These are phyloP conservation scores for Neurospora crassa DNA, from an alignment of 2,329 filamentous ascomycete genomes.

Conservation along the genomic window DNA sequence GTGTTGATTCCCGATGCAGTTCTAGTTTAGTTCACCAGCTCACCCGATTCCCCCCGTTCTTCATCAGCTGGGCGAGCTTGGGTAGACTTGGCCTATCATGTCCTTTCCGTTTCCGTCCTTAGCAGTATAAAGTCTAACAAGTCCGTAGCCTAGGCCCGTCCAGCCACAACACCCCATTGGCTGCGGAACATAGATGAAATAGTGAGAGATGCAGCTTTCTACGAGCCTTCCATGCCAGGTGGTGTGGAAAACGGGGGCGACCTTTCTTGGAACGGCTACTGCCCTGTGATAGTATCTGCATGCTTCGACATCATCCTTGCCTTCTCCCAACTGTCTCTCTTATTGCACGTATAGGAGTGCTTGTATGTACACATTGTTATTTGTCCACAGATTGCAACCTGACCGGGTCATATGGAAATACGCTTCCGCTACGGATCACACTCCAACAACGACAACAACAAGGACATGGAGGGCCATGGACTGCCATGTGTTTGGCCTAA, in stretches of 20 bases:
- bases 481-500: background rate
- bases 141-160: background rate
- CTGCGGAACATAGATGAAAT: background rate
- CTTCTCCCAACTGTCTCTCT: background rate
- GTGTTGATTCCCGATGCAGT: background rate
- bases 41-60: background rate
- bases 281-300: too few relatives aligned
- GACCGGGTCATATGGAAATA: background rate
- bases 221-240: background rate
- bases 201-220: background rate
- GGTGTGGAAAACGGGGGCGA: too few relatives aligned
- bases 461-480: background rate
- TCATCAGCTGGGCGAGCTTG: background rate
- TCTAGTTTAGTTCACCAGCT: background rate
- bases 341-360: background rate
- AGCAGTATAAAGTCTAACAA: background rate
- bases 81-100: background rate
- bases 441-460: background rate
- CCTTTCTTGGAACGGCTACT: too few relatives aligned
- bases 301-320: background rate
- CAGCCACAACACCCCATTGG: background rate
- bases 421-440: background rate
- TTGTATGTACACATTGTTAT: background rate
- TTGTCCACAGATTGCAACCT: background rate
- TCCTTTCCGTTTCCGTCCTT: background rate